Percentiles rank a stretch among this genome's conserved stretches.
These are phyloP conservation scores for Lactarius quietus DNA, from an alignment of 768 basidiomycete species.

Conservation along the genomic window DNA sequence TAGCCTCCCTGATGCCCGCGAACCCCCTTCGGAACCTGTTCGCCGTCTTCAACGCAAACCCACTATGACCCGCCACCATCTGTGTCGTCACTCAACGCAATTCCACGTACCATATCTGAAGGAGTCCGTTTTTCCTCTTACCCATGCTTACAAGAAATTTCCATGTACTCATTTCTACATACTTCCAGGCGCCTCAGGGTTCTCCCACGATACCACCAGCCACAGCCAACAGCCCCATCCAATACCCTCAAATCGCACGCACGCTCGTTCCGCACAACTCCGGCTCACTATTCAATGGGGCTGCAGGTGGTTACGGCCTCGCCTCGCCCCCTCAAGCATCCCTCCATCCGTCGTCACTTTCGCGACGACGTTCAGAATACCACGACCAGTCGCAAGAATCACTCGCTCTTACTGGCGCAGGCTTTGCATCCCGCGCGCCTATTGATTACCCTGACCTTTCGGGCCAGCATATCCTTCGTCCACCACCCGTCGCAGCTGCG, in stretches of 20 bases:
- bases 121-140: constrained; percentile 26
- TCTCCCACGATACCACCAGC: constrained; percentile 37
- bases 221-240: constrained; percentile 43
- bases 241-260: constrained; percentile 50
- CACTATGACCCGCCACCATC: constrained; percentile 25
- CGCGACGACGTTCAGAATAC: constrained; percentile 72
- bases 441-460: constrained; percentile 83
- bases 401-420: constrained; percentile 35
- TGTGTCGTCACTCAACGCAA: constrained; percentile 14
- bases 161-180: constrained; percentile 12
- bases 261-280: constrained; percentile 38
- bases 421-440: constrained; percentile 44
- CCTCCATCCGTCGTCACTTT: constrained; percentile 71
- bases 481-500: constrained; percentile 75
- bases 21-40: constrained; percentile 15
- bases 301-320: constrained; percentile 39
- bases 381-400: constrained; percentile 74
- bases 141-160: background rate
- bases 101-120: constrained; percentile 23
- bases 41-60: constrained; percentile 27
- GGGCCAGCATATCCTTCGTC: constrained; percentile 59
- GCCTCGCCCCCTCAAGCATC: constrained; percentile 79
- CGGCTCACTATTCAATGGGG: constrained; percentile 41
- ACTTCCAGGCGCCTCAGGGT: constrained; percentile 28
- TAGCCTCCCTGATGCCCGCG: constrained; percentile 23